Base-by-base conservation (phyloP, 768 basidiomycete species). In the Lyophyllum decastes region DNA sequence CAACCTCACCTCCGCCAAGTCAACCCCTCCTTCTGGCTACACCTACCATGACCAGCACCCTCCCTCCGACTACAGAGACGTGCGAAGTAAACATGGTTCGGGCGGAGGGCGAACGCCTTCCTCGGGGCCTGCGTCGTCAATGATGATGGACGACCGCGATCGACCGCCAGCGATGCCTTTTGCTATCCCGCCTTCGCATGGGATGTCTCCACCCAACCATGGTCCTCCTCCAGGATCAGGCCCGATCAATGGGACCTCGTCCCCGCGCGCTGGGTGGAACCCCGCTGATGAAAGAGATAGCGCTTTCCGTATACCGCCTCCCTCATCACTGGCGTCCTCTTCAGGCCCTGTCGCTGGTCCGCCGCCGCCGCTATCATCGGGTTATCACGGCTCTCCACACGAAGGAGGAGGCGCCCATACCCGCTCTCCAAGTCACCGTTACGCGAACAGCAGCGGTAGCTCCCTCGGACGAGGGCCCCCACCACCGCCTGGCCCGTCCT, bases 131-230 rank as follows among this genome's bases (percentile, higher is more conserved):
- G 57, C 66, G 62, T 30, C 54, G 6, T 66, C 67, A n/a, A 62
- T 70, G 26, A 61, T 73, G 48, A 74, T 79, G 49, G 80, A 82
- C 43, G 81, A 81, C 16, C 75, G 78, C 35, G 85, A 86, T 52
- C 74, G 85, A 55, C 81, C 81, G 1, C 67, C 80, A 46, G 76
- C 83, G 6, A 81, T 78, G 40, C 80, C 84, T 2, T 86, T 85
- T 62, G 80, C 77, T 8, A 78, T 85, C 52, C 70, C 71, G 26
- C 74, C 74, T 68, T 61, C 67, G 17, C 40, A 41, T 38, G 35
- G 35, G 35, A 38, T 38, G 35, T 38, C 35, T 12, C 9, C 35
- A 9, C 14, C 35, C 9, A 38, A 33, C 17, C 50, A 59, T 56
- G 49, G 45, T 48, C 67, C 68, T 30, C 60, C 57, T 22, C 47